A percentile compares a stretch with the other conserved stretches of the same genome.
phyloP scores from a whole-genome alignment of 805 yeast genomes.

The Saccharomycopsis oosterbeekiorum region DNA sequence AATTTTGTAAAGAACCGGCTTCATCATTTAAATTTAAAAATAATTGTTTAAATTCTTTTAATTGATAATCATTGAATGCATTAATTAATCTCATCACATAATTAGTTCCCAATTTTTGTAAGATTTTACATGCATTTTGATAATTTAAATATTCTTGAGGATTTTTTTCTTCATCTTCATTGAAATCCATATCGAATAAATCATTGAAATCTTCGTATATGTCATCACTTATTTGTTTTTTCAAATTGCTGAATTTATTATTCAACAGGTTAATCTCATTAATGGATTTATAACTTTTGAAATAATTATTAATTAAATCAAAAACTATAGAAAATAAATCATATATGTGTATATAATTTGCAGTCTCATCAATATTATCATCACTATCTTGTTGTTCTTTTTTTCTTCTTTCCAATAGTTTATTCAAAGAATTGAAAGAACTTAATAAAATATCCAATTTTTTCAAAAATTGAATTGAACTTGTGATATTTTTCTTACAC shows the following conservation, averaged over 20 bases:
- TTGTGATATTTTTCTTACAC: constrained; percentile 73
- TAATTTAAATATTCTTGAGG: constrained; percentile 27
- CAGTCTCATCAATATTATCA: constrained; percentile 16
- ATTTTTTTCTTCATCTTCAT: constrained; percentile 33
- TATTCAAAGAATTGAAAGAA: constrained; percentile 52
- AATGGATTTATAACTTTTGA: constrained; percentile 73
- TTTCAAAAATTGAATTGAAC: constrained; percentile 77
- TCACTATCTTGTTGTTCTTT: constrained; percentile 26
- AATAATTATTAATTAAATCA: constrained; percentile 54
- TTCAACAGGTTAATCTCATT: constrained; percentile 66
- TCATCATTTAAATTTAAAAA: constrained; percentile 69
- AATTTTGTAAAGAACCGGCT: constrained; percentile 88
- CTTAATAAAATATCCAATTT: constrained; percentile 77
- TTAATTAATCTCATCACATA: constrained; percentile 50
- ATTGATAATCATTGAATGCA: constrained; percentile 63
- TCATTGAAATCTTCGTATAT: constrained; percentile 65
- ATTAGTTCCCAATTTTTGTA: constrained; percentile 53
- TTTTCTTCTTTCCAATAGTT: constrained; percentile 34
- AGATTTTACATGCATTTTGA: constrained; percentile 58
- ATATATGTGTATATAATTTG: constrained; percentile 42
- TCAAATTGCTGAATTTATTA: constrained; percentile 47
- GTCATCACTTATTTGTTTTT: constrained; percentile 53
- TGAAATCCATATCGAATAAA: constrained; percentile 29
- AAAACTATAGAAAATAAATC: constrained; percentile 59
- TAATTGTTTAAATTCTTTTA: constrained; percentile 66